A percentile compares a stretch with the other conserved stretches of the same genome.
Conservation (phyloP, 2,329 filamentous ascomycete genomes). For the Dothiorella sarmentorum region DNA sequence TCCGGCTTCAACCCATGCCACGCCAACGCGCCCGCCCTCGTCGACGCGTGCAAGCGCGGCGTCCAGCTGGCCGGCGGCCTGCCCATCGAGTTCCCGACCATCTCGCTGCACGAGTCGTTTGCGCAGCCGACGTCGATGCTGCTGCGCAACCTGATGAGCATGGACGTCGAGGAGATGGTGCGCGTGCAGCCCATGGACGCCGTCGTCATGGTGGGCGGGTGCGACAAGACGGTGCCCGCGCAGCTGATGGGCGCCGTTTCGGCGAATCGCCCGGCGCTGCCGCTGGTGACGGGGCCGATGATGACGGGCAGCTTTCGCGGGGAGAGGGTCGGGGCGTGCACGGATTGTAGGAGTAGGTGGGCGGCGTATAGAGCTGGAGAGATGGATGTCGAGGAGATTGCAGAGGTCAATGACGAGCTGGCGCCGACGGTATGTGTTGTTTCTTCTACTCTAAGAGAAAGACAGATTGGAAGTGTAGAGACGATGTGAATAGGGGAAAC, state of each 20-base stretch:
- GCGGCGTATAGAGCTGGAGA: conserved; percentile 62
- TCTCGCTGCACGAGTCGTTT: conserved; percentile 68
- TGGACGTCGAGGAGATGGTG: conserved; percentile 80
- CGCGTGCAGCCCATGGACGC: conserved; percentile 67
- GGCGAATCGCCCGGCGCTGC: conserved; percentile 68
- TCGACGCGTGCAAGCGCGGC: conserved; percentile 67
- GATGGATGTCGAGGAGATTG: conserved; percentile 69
- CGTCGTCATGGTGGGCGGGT: conserved; percentile 65
- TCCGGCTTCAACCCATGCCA: conserved; percentile 74
- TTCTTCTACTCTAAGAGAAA: background rate
- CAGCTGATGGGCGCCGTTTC: conserved; percentile 74
- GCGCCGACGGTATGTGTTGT: conserved; percentile 58
- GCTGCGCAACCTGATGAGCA: conserved; percentile 69
- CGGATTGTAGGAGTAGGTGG: conserved; percentile 73
- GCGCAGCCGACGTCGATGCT: conserved; percentile 72
- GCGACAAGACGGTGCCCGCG: conserved; percentile 71
- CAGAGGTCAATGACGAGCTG: conserved; percentile 67
- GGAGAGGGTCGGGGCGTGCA: conserved; percentile 66
- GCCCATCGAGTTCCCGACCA: conserved; percentile 70
- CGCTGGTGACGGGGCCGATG: conserved; percentile 70
- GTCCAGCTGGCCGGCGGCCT: conserved; percentile 65
- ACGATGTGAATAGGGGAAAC: background rate
- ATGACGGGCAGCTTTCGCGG: conserved; percentile 67
- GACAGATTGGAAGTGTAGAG: background rate
- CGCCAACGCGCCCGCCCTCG: conserved; percentile 66